Conservation (phyloP, 495 filamentous ascomycete species). For the Thozetella sp. region DNA sequence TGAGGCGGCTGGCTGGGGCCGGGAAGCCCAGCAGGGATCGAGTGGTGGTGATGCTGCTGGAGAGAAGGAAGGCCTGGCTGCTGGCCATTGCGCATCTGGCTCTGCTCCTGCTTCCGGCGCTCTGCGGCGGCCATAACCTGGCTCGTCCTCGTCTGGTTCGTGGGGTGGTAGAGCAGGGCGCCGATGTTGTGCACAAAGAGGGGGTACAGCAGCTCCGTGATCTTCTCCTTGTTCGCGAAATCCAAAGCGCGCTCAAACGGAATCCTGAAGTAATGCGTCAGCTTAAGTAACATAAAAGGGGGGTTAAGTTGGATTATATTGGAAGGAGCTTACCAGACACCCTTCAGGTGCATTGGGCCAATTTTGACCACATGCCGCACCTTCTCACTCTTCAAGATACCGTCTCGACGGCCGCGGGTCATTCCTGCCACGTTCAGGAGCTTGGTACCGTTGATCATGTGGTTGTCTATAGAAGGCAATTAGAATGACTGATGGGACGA, state of each 20-base stretch:
- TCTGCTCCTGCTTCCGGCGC: constrained; percentile 66
- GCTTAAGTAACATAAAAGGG: too few relatives aligned
- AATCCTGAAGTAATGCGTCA: constrained; percentile 67
- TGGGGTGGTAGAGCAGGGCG: constrained; percentile 89
- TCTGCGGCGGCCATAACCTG: constrained; percentile 87
- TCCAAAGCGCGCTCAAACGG: constrained; percentile 95
- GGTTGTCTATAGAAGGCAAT: constrained; percentile 68
- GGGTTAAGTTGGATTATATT: too few relatives aligned
- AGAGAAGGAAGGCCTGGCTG: constrained; percentile 63
- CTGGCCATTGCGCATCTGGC: constrained; percentile 46
- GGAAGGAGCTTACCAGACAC: constrained; percentile 79
- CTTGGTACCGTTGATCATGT: constrained; percentile 99
- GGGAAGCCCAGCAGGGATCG: constrained; percentile 65
- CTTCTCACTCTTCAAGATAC: constrained; percentile 98
- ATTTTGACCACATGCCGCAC: constrained; percentile 97
- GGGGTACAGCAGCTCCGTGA: constrained; percentile 92
- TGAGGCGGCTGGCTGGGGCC: constrained; percentile 68
- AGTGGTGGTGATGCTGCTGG: constrained; percentile 74
- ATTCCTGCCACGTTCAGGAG: constrained; percentile 96
- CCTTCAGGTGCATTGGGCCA: constrained; percentile 98
- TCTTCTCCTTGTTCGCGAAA: constrained; percentile 99
- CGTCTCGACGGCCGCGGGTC: constrained; percentile 94
- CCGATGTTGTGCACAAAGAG: constrained; percentile 98
- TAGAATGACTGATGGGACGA: background rate
- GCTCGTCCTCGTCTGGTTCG: constrained; percentile 80